Conservation (phyloP, 1,139 yeast genomes). For the Pichia sp. region DNA sequence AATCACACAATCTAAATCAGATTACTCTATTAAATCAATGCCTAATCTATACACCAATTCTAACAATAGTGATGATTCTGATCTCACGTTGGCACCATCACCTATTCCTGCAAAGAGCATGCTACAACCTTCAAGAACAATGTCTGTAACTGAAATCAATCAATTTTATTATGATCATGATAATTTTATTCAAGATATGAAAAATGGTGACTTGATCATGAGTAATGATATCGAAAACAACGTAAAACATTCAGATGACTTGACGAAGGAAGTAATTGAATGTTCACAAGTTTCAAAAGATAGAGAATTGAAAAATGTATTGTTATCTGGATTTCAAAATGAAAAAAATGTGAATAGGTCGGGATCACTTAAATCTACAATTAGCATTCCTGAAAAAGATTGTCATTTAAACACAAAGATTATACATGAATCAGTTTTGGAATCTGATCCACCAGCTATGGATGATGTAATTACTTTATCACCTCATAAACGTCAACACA, state of each 20-base stretch:
- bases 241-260: slow-evolving; percentile 12
- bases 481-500: slow-evolving; percentile 15
- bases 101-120: slow-evolving; percentile 17
- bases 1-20: slow-evolving; percentile 24
- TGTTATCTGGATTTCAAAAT: slow-evolving; percentile 5
- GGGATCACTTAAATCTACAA: slow-evolving; percentile 25
- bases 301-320: neutral
- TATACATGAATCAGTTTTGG: neutral
- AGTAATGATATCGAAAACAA: slow-evolving; percentile 17
- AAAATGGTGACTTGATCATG: slow-evolving; percentile 23
- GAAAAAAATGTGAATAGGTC: slow-evolving; percentile 19
- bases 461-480: too few relatives aligned
- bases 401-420: neutral
- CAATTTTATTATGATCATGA: slow-evolving; percentile 28
- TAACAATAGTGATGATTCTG: slow-evolving; percentile 21
- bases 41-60: slow-evolving; percentile 22
- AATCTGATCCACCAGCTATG: neutral
- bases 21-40: slow-evolving; percentile 29
- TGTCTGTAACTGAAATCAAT: slow-evolving; percentile 8
- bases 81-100: slow-evolving; percentile 24
- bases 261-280: slow-evolving; percentile 19
- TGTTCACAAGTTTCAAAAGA: neutral
- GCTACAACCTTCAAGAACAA: neutral
- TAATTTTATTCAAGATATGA: slow-evolving; percentile 29
- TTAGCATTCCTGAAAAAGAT: slow-evolving; percentile 25